A percentile compares a stretch with the other conserved stretches of the same genome.
Evolutionary conservation across 2,329 filamentous ascomycete species (phyloP).

Genomic region (Cercospora sojina): DNA sequence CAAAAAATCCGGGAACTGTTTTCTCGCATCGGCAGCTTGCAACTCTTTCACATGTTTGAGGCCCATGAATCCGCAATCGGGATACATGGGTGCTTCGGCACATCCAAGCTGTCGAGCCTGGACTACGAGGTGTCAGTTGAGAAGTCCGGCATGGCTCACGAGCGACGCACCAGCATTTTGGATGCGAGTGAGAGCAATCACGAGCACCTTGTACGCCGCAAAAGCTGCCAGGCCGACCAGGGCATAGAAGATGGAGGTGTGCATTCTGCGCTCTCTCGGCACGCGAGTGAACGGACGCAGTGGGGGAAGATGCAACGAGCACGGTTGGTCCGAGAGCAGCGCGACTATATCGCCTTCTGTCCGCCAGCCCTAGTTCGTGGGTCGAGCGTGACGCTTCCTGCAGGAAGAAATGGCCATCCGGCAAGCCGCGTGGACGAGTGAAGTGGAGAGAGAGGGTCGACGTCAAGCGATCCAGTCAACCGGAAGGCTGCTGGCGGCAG

Average conservation of each 20-base stretch:
- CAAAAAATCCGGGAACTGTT: constrained; percentile 34
- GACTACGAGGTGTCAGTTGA: constrained; percentile 20
- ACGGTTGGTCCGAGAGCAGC: not conserved
- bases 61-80: constrained; percentile 32
- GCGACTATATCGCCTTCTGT: not conserved
- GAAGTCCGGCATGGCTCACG: not conserved
- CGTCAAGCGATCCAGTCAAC: not conserved
- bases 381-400: not conserved
- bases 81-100: constrained; percentile 28
- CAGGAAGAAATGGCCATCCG: not conserved
- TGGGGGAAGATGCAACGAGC: not conserved
- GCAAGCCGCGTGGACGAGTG: not conserved
- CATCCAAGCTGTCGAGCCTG: constrained; percentile 31
- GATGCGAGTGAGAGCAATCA: constrained; percentile 20
- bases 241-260: constrained; percentile 27
- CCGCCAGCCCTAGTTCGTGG: not conserved
- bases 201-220: constrained; percentile 29
- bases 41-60: constrained; percentile 32
- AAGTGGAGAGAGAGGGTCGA: not conserved
- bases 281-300: not conserved
- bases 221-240: constrained; percentile 28
- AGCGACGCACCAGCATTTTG: constrained; percentile 21
- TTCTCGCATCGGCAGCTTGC: constrained; percentile 31
- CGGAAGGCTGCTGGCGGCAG: not conserved
- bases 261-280: constrained; percentile 18